Evolutionary conservation across 305 asterid species (phyloP).

Genomic region (Fraxinus sp.): DNA sequence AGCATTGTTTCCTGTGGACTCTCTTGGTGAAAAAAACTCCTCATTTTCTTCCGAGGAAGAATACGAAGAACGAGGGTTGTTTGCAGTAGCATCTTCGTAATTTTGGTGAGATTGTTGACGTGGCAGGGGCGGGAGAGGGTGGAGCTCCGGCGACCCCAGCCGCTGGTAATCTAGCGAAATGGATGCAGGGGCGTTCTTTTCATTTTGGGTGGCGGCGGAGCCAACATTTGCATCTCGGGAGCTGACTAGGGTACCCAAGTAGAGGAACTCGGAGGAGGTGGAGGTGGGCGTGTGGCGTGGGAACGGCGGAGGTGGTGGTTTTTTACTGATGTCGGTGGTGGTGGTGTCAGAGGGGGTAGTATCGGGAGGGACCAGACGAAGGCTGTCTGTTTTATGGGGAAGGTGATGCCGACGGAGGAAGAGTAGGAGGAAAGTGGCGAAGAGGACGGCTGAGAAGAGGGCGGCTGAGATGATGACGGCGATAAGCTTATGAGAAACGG

Average conservation of each 20-base stretch:
- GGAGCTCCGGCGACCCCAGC: slow-evolving; percentile 82
- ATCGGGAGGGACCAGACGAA: slow-evolving; percentile 47
- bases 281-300: slow-evolving; percentile 28
- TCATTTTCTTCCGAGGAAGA: slow-evolving; percentile 34
- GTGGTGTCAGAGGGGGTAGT: slow-evolving; percentile 36
- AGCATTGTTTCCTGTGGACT: slow-evolving; percentile 44
- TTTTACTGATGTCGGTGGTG: slow-evolving; percentile 12
- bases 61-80: background rate
- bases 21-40: slow-evolving; percentile 66
- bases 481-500: slow-evolving; percentile 35
- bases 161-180: slow-evolving; percentile 32
- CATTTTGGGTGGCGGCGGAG: slow-evolving; percentile 22
- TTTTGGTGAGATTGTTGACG: slow-evolving; percentile 50
- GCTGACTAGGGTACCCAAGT: slow-evolving; percentile 37
- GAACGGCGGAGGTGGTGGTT: slow-evolving; percentile 20
- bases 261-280: slow-evolving; percentile 36
- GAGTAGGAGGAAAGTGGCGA: slow-evolving; percentile 23
- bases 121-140: slow-evolving; percentile 79
- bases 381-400: slow-evolving; percentile 32
- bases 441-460: slow-evolving; percentile 22
- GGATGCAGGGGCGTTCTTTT: slow-evolving; percentile 20
- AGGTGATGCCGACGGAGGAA: slow-evolving; percentile 31
- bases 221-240: slow-evolving; percentile 38
- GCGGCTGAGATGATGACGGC: slow-evolving; percentile 31
- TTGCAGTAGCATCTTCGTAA: slow-evolving; percentile 5